phyloP scores from a whole-genome alignment of 306 rosid species.

The Dalbergia cochinchinensis region DNA sequence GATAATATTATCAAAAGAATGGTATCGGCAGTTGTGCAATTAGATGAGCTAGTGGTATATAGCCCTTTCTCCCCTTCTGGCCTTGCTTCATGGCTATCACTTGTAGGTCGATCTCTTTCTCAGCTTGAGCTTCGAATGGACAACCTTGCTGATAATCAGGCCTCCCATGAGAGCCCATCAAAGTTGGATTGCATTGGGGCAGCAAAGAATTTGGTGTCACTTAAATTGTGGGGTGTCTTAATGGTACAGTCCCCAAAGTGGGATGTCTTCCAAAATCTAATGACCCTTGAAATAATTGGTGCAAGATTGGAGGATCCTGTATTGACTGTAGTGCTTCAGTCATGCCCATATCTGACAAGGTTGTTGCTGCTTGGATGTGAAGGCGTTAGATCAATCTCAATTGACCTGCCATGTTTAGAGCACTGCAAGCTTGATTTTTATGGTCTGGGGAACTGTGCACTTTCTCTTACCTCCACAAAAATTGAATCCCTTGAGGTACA shows the following conservation, averaged over 20 bases:
- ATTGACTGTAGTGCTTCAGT: slow-evolving; percentile 60
- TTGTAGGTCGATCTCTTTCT: slow-evolving; percentile 62
- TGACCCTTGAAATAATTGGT: slow-evolving; percentile 86
- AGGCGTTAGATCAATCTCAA: slow-evolving; percentile 71
- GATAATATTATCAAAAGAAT: slow-evolving; percentile 75
- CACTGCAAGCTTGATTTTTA: slow-evolving; percentile 90
- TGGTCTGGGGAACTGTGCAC: slow-evolving; percentile 79
- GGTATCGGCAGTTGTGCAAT: slow-evolving; percentile 61
- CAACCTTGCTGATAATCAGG: slow-evolving; percentile 62
- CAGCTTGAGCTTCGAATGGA: slow-evolving; percentile 93
- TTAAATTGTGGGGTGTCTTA: slow-evolving; percentile 93
- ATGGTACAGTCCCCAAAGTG: slow-evolving; percentile 75
- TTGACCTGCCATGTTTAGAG: slow-evolving; percentile 69
- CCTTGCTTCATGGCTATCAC: slow-evolving; percentile 82
- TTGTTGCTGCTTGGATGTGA: slow-evolving; percentile 89
- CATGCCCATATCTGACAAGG: slow-evolving; percentile 73
- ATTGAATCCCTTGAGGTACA: slow-evolving; percentile 88
- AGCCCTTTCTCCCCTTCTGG: slow-evolving; percentile 82
- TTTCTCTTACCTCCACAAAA: slow-evolving; percentile 68
- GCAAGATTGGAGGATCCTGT: slow-evolving; percentile 75
- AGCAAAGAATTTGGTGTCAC: slow-evolving; percentile 75
- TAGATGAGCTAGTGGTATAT: slow-evolving; percentile 84
- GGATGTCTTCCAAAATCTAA: slow-evolving; percentile 74
- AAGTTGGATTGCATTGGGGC: slow-evolving; percentile 72
- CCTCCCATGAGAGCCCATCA: slow-evolving; percentile 62